Evolutionary conservation across 108 stramenopile species (phyloP).

Genomic region (Nitzschia sp.): DNA sequence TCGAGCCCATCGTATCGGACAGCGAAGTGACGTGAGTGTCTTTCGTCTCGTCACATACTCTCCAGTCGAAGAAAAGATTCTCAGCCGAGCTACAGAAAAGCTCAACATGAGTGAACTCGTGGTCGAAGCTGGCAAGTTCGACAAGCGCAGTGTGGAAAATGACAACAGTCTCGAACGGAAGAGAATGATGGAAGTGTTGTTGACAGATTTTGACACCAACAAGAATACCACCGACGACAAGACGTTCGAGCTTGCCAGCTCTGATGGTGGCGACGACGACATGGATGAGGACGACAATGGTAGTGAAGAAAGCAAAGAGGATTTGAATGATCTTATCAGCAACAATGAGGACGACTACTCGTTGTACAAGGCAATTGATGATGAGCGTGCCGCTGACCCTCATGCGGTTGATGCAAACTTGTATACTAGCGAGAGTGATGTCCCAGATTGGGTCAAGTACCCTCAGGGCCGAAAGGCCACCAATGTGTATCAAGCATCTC

Average conservation of each 20-base stretch:
- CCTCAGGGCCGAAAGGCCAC: conserved; percentile 42
- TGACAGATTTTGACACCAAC: conserved; percentile 79
- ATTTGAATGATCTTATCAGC: conserved; percentile 86
- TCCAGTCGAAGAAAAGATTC: conserved; percentile 92
- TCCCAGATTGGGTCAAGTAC: conserved; percentile 82
- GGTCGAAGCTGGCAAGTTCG: conserved; percentile 95
- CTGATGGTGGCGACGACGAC: conserved; percentile 53
- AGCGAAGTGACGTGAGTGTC: conserved; percentile 84
- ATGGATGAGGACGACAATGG: conserved; percentile 56
- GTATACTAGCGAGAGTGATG: conserved; percentile 55
- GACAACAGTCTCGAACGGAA: conserved; percentile 80
- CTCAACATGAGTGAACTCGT: conserved; percentile 91
- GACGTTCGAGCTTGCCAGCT: conserved; percentile 15
- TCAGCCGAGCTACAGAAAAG: conserved; percentile 89
- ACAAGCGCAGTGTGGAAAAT: conserved; percentile 73
- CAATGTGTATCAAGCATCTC: conserved; percentile 1
- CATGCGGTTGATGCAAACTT: conserved; percentile 29
- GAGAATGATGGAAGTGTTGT: conserved; percentile 81
- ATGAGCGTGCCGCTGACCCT: conserved; percentile 24
- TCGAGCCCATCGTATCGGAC: conserved; percentile 97
- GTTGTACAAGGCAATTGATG: conserved; percentile 82
- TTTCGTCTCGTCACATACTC: conserved; percentile 90
- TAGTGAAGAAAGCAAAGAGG: conserved; percentile 50
- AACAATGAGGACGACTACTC: conserved; percentile 87
- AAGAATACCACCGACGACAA: conserved; percentile 30